Evolutionary conservation across 345 rosid genomes (phyloP).

Genomic region (Eucalyptus guilfoylei): DNA sequence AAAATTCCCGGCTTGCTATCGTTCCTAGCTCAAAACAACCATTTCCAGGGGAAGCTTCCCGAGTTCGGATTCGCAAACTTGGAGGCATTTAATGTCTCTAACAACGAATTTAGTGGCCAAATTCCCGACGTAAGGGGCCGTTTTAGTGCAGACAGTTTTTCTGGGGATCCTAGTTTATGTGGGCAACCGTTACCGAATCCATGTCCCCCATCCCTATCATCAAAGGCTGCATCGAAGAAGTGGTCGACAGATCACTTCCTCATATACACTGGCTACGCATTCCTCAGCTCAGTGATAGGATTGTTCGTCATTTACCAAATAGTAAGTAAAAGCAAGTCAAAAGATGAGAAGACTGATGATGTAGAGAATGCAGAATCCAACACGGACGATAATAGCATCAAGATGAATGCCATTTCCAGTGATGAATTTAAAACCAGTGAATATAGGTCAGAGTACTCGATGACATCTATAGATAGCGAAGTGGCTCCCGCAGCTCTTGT

Average conservation of each 20-base stretch:
- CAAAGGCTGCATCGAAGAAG: neutral
- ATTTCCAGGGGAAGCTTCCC: neutral
- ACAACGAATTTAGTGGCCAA: constrained; percentile 1
- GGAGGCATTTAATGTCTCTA: constrained; percentile 2
- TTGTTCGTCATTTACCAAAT: neutral
- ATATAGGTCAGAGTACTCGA: neutral
- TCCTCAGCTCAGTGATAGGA: neutral
- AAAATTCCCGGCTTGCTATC: neutral
- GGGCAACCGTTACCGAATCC: neutral
- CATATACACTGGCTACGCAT: neutral
- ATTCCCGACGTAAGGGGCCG: neutral
- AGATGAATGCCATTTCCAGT: neutral
- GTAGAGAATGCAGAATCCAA: neutral
- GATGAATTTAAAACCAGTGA: neutral
- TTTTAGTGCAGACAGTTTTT: neutral
- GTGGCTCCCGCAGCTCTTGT: neutral
- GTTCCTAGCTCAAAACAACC: neutral
- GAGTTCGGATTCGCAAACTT: neutral
- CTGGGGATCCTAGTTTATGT: neutral
- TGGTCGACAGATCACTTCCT: neutral
- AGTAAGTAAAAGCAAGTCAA: neutral
- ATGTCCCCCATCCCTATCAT: neutral
- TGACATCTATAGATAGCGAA: constrained; percentile 1
- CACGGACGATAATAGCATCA: neutral
- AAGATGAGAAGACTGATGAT: neutral